Evolutionary conservation across 1,284 basidiomycete species (phyloP).

Genomic region (Trametes hirsuta): DNA sequence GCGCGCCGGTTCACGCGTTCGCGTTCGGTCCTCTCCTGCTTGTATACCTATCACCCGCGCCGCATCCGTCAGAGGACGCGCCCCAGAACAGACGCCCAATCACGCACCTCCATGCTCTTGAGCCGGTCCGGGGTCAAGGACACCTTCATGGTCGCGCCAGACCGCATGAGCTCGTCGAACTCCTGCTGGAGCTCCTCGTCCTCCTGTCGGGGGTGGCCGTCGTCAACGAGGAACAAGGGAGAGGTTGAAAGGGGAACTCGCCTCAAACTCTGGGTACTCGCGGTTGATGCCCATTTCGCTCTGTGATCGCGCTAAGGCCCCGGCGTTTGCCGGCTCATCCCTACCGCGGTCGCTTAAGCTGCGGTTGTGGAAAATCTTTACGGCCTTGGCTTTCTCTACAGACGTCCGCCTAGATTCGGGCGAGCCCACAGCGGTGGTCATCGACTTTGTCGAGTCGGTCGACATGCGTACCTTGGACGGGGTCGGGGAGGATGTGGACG

Average conservation of each 20-base stretch:
- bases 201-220: conserved; percentile 38
- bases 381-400: conserved; percentile 57
- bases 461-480: conserved; percentile 41
- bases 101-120: conserved; percentile 84
- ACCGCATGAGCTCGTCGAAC: conserved; percentile 90
- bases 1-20: conserved; percentile 31
- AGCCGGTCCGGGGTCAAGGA: conserved; percentile 92
- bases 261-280: conserved; percentile 32
- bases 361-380: conserved; percentile 56
- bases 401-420: conserved; percentile 50
- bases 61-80: neutral
- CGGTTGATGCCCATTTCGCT: conserved; percentile 29
- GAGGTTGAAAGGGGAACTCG: conserved; percentile 14
- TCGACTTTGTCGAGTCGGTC: conserved; percentile 41
- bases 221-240: conserved; percentile 16
- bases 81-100: conserved; percentile 21
- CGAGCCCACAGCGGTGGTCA: conserved; percentile 22
- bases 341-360: conserved; percentile 35
- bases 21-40: conserved; percentile 31
- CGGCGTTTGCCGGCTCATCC: conserved; percentile 27
- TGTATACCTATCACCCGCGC: conserved; percentile 31
- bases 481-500: conserved; percentile 27
- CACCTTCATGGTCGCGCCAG: conserved; percentile 89
- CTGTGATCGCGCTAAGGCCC: conserved; percentile 37
- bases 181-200: conserved; percentile 66